phyloP scores from a whole-genome alignment of 768 basidiomycete species.

The Termitomyces sp. region DNA sequence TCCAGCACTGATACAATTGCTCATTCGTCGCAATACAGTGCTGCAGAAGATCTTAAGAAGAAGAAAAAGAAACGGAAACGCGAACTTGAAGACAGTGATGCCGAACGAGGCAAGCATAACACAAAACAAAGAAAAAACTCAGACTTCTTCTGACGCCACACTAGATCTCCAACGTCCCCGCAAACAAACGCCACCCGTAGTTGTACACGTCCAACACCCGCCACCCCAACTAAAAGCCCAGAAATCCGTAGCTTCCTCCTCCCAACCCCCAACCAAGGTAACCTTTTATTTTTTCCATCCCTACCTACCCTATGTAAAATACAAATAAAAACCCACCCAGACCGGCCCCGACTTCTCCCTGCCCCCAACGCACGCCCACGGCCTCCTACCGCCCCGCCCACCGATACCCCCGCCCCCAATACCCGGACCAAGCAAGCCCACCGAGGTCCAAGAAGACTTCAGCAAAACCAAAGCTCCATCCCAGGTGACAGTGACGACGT shows the following conservation, averaged over 20 bases:
- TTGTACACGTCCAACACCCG: slow-evolving; percentile 33
- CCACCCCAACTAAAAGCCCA: slow-evolving; percentile 48
- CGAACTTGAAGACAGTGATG: slow-evolving; percentile 68
- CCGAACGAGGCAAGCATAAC: slow-evolving; percentile 46
- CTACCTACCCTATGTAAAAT: slow-evolving; percentile 1
- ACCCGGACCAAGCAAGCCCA: slow-evolving; percentile 82
- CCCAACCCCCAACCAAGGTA: slow-evolving; percentile 20
- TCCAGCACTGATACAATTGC: neutral
- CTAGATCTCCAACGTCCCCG: slow-evolving; percentile 51
- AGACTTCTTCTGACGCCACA: neutral
- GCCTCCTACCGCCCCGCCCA: slow-evolving; percentile 60
- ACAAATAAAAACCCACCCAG: slow-evolving; percentile 17
- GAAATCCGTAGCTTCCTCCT: slow-evolving; percentile 45
- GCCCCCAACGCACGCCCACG: slow-evolving; percentile 41
- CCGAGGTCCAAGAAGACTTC: slow-evolving; percentile 86
- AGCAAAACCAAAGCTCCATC: slow-evolving; percentile 76
- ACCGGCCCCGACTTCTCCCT: slow-evolving; percentile 61
- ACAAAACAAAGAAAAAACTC: neutral
- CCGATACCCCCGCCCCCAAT: slow-evolving; percentile 59
- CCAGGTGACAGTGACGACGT: slow-evolving; percentile 71
- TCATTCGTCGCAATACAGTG: slow-evolving; percentile 17
- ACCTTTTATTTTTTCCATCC: neutral
- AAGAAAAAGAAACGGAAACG: slow-evolving; percentile 88
- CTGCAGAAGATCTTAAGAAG: slow-evolving; percentile 58
- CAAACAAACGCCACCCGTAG: slow-evolving; percentile 56